These are phyloP conservation scores for Suillus discolor DNA, from an alignment of 768 basidiomycete genomes.

Conservation along the genomic window DNA sequence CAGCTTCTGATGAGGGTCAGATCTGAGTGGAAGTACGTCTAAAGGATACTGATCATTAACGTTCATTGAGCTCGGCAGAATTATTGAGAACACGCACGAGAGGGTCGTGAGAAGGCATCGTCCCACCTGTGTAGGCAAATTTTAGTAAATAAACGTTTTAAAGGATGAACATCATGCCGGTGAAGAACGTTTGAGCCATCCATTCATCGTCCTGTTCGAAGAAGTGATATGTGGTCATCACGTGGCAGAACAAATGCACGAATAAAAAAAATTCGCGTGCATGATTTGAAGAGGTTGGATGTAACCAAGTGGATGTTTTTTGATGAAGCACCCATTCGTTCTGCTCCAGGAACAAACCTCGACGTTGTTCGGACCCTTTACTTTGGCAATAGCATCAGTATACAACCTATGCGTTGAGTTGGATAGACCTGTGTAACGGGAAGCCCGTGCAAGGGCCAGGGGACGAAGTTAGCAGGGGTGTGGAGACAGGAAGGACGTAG, in stretches of 20 bases:
- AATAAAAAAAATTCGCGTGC: conserved; percentile 56
- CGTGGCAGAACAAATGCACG: conserved; percentile 73
- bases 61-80: not conserved
- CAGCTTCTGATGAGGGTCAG: conserved; percentile 59
- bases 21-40: conserved; percentile 68
- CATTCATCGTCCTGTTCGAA: conserved; percentile 63
- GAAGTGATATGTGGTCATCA: conserved; percentile 66
- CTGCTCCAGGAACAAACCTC: conserved; percentile 35
- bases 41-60: not conserved
- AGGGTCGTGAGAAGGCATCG: conserved; percentile 71
- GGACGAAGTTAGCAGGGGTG: too few species aligned
- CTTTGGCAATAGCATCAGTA: conserved; percentile 54
- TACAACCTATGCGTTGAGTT: conserved; percentile 68
- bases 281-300: conserved; percentile 35
- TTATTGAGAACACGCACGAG: conserved; percentile 37
- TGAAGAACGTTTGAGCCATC: conserved; percentile 78
- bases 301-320: conserved; percentile 68
- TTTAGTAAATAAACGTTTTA: not conserved
- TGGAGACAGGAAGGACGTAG: too few species aligned
- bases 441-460: too few species aligned
- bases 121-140: conserved; percentile 48
- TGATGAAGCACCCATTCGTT: conserved; percentile 42
- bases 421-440: conserved; percentile 45
- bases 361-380: conserved; percentile 52
- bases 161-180: conserved; percentile 36